Base-by-base conservation (phyloP, 2,329 filamentous ascomycete genomes). In the Exserohilum rostratum region DNA sequence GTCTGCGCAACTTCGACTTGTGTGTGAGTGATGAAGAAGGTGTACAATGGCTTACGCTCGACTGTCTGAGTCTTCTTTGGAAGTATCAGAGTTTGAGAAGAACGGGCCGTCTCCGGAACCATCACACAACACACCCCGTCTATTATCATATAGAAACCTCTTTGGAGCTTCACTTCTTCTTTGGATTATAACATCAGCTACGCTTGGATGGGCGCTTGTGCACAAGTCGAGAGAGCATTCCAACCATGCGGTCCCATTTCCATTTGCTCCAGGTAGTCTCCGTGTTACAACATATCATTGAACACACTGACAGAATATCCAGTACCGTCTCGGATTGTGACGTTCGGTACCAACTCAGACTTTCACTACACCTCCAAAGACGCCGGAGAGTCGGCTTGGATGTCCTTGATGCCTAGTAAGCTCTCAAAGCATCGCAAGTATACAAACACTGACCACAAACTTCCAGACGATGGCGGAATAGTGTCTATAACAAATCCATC, bases 311-410 rank as follows among this genome's bases (percentile, higher is more conserved):
- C 22, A 33, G 15, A 18, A 13, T 10, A 6, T 47, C 17, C 15
- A 56, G 44, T 48, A 7, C 48, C 49, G n/a, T 56, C 44, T 18
- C 43, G 44, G 3, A 40, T 45, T 20, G 22, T 40, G 11, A 34
- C 44, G 13, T 38, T 53, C n/a, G 39, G 44, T n/a, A 30, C 27
- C 5, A 40, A 48, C 9, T 15, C 49, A 7, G 46, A 34, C 3
- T 56, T 53, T 17, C 53, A 56, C n/a, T 48, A 40, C n/a, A 53
- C 49, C 2, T 31, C 49, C 13, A 39, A 33, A 13, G 27, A 48
- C 20, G 33, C 42, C 30, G 38, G 53, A 25, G 39, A 39, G 27
- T 29, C 43, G 9, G 53, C 49, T 12, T 53, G 53, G 53, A 25
- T 34, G 15, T 27, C 31, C 10, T 17, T 45, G 31, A 44, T 56